A percentile compares a stretch with the other conserved stretches of the same genome.
Evolutionary conservation across 2,329 filamentous ascomycete genomes (phyloP).

Genomic region (Aspergillus terreus): DNA sequence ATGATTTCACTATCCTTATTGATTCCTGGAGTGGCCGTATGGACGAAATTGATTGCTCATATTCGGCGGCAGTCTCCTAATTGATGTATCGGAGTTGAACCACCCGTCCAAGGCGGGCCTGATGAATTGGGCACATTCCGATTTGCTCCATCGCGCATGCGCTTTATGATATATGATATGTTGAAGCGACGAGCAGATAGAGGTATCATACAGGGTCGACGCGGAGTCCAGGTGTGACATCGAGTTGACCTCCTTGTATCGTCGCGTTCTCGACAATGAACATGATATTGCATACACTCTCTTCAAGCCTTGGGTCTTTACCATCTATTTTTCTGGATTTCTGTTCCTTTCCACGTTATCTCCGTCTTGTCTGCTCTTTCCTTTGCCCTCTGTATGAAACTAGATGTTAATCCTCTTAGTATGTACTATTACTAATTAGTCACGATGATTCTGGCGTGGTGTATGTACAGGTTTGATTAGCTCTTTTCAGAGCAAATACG

Average conservation of each 20-base stretch:
- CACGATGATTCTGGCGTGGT: constrained; percentile 3
- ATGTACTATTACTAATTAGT: constrained; percentile 12
- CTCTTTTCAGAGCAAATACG: not conserved
- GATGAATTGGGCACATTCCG: not conserved
- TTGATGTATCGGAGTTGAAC: constrained; percentile 4
- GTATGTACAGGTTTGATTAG: constrained; percentile 6
- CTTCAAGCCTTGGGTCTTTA: too few relatives aligned
- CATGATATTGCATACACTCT: too few relatives aligned
- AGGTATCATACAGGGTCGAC: too few relatives aligned
- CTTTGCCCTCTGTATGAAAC: not conserved
- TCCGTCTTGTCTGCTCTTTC: not conserved
- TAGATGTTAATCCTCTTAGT: constrained; percentile 9
- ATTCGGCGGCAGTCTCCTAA: constrained; percentile 6
- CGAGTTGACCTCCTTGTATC: not conserved
- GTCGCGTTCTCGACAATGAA: not conserved
- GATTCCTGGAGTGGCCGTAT: constrained; percentile 4
- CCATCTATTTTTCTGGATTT: not conserved
- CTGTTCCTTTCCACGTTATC: too few relatives aligned
- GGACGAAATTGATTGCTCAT: constrained; percentile 11
- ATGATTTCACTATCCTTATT: not conserved
- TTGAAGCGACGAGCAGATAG: too few relatives aligned
- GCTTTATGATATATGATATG: not conserved
- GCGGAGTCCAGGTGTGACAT: too few relatives aligned
- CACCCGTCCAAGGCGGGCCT: constrained; percentile 11
- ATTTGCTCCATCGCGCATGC: not conserved